These are phyloP conservation scores for Zoysia japonica DNA, from an alignment of 176 grass and related monocot genomes.

Conservation along the genomic window DNA sequence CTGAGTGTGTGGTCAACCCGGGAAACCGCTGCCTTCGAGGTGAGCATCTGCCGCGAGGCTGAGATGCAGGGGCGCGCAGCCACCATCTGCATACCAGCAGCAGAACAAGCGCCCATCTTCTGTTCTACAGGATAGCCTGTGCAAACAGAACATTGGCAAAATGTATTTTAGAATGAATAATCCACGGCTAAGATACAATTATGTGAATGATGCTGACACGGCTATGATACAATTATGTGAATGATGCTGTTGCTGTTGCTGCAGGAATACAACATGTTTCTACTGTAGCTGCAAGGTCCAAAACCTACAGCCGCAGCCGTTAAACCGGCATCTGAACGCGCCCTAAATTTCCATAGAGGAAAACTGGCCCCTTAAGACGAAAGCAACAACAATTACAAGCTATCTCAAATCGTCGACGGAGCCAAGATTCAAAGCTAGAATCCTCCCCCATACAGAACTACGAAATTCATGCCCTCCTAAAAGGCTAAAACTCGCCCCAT, in stretches of 20 bases:
- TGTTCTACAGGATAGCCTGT: conserved; percentile 10
- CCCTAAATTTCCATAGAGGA: neutral
- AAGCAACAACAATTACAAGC: neutral
- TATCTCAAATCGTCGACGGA: neutral
- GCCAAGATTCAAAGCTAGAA: neutral
- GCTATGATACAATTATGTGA: neutral
- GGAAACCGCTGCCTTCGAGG: conserved; percentile 30
- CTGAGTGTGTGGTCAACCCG: conserved; percentile 2
- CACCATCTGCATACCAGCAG: conserved; percentile 52
- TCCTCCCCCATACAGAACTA: neutral
- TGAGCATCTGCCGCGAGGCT: conserved; percentile 42
- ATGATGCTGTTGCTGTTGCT: too few species aligned
- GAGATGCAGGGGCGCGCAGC: conserved; percentile 57
- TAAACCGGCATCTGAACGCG: too few species aligned
- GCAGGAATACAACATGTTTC: too few species aligned
- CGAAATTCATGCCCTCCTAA: neutral
- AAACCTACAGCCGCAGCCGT: too few species aligned
- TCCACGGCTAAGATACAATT: neutral
- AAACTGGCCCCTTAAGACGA: neutral
- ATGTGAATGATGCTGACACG: neutral
- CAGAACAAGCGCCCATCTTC: conserved; percentile 57
- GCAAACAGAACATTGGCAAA: conserved; percentile 14
- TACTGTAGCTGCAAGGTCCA: too few species aligned
- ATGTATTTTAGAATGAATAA: neutral
- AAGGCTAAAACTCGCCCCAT: neutral